Conservation (phyloP, 441 rosid species). For the Corymbia citriodora region DNA sequence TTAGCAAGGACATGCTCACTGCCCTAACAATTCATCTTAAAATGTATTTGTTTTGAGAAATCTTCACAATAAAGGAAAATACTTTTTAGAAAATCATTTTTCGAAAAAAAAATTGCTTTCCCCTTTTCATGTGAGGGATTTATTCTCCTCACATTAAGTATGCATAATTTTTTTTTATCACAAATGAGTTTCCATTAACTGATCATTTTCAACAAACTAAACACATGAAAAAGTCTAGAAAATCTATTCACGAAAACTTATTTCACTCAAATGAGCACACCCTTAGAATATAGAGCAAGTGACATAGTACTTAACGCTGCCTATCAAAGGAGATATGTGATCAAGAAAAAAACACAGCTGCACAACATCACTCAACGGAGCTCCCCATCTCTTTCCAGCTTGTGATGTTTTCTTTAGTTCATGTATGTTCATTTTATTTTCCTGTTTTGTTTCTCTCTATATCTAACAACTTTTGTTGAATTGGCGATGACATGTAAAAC, state of each 20-base stretch:
- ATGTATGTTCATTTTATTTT: neutral
- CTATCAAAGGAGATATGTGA: neutral
- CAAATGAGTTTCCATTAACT: neutral
- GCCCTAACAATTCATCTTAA: neutral
- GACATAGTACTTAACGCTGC: neutral
- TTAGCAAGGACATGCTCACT: neutral
- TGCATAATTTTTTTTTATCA: neutral
- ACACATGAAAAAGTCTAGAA: neutral
- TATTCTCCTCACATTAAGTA: neutral
- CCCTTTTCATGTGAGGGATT: neutral
- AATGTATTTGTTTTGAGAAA: neutral
- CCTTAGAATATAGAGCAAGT: neutral
- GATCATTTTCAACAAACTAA: too few species aligned
- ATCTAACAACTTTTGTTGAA: neutral
- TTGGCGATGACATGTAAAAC: neutral
- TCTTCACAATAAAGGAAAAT: neutral
- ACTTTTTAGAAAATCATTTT: neutral
- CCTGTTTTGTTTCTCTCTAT: neutral
- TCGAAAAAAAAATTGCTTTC: neutral
- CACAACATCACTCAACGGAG: neutral
- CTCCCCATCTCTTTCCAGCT: neutral
- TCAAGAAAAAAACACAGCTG: neutral
- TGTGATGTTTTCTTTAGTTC: neutral
- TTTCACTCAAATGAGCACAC: neutral
- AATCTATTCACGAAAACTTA: neutral